phyloP scores from a whole-genome alignment of 1,139 yeast species.

The Spathaspora sp. region DNA sequence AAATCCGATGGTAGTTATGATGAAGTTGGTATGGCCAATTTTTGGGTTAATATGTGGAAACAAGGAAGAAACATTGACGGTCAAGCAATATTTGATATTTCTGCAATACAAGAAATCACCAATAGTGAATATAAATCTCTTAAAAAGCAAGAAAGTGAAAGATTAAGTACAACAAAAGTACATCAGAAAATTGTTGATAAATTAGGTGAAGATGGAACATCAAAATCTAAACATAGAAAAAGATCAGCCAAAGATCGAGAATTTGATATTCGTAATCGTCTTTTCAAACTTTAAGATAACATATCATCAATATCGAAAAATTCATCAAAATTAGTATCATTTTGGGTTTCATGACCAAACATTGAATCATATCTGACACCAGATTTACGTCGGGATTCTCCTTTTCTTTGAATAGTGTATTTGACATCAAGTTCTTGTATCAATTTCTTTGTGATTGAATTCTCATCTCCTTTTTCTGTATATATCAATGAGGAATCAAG shows the following conservation, averaged over 20 bases:
- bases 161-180: constrained; percentile 31
- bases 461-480: constrained; percentile 4
- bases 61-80: constrained; percentile 48
- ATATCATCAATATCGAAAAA: constrained; percentile 36
- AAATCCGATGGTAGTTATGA: constrained; percentile 39
- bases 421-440: constrained; percentile 7
- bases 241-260: constrained; percentile 50
- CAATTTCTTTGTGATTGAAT: constrained; percentile 5
- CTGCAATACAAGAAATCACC: constrained; percentile 32
- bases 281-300: constrained; percentile 32
- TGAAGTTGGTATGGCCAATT: constrained; percentile 63
- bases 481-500: constrained; percentile 19
- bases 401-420: constrained; percentile 15
- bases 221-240: constrained; percentile 33
- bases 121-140: constrained; percentile 25
- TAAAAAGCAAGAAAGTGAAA: constrained; percentile 28
- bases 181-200: constrained; percentile 31
- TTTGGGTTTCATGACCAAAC: constrained; percentile 11
- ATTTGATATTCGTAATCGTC: constrained; percentile 38
- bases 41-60: constrained; percentile 69
- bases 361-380: constrained; percentile 11
- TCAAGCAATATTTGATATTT: constrained; percentile 38
- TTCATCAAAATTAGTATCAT: constrained; percentile 30
- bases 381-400: constrained; percentile 11
- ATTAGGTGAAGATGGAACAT: constrained; percentile 44